Evolutionary conservation across 148 eudicot species (phyloP).

Genomic region (Diospyros lotus): DNA sequence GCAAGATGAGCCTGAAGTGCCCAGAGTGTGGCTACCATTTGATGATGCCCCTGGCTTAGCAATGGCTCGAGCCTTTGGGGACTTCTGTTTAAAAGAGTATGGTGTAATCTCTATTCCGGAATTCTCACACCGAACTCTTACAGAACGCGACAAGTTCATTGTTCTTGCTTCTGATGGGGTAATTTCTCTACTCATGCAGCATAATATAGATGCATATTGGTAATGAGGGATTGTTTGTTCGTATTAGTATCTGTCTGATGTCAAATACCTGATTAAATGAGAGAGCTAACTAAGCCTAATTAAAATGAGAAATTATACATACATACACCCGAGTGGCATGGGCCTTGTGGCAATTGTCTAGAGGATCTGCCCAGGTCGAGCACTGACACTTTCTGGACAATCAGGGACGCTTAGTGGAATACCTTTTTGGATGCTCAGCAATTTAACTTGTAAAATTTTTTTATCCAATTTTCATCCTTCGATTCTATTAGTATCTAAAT

Average conservation of each 20-base stretch:
- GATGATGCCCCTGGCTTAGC: slow-evolving; percentile 99
- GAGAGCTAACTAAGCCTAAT: neutral
- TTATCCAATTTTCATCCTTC: no score
- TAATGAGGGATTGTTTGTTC: neutral
- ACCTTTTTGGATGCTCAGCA: neutral
- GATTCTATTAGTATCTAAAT: no score
- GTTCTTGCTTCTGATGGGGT: slow-evolving; percentile 99
- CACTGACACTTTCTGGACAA: neutral
- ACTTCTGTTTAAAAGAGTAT: slow-evolving; percentile 93
- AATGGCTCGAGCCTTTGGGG: slow-evolving; percentile 99
- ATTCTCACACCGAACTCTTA: slow-evolving; percentile 63
- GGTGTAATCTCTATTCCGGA: slow-evolving; percentile 97
- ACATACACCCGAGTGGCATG: neutral
- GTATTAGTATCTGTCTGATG: neutral
- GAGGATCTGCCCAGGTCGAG: neutral
- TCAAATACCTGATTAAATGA: neutral
- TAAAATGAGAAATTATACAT: neutral
- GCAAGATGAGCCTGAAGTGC: slow-evolving; percentile 99
- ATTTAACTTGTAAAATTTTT: no score
- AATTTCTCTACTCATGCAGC: slow-evolving; percentile 22
- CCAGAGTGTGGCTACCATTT: slow-evolving; percentile 95
- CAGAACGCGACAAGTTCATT: slow-evolving; percentile 77
- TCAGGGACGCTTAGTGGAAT: neutral
- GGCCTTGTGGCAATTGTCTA: neutral
- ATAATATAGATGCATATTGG: neutral